Conservation (phyloP, 106 monocot species). For the Dendrobium nobile region DNA sequence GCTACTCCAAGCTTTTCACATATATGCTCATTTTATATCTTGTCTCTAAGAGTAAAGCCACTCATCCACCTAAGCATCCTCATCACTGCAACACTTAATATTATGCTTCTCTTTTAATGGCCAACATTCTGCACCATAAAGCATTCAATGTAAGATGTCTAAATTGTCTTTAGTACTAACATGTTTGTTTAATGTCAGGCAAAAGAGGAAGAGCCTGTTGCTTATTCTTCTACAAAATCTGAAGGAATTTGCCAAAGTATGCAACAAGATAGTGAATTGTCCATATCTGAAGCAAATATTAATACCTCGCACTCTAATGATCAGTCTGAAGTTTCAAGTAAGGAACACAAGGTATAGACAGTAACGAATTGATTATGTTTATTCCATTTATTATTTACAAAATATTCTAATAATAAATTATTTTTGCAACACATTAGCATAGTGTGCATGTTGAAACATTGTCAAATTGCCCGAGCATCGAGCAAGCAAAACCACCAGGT, state of each 20-base stretch:
- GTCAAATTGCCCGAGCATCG: background rate
- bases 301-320: background rate
- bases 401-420: background rate
- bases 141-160: no score
- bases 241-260: constrained; percentile 1
- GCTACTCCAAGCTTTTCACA: no score
- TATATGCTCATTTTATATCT: no score
- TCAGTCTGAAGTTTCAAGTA: background rate
- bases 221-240: constrained; percentile 1
- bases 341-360: background rate
- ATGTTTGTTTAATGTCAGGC: background rate
- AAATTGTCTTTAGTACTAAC: background rate
- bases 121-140: no score
- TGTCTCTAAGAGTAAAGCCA: no score
- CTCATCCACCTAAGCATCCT: no score
- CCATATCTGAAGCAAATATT: background rate
- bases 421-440: constrained; percentile 9
- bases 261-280: background rate
- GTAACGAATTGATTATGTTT: background rate
- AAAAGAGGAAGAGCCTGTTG: background rate
- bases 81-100: no score
- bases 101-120: no score
- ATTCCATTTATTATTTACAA: background rate
- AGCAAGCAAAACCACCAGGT: constrained; percentile 31
- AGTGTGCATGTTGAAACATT: constrained; percentile 7